Evolutionary conservation across 352 stramenopile genomes (phyloP), one percentile per base, ranked within the genome.

Genomic region (Phytopythium chamaehyphon): DNA sequence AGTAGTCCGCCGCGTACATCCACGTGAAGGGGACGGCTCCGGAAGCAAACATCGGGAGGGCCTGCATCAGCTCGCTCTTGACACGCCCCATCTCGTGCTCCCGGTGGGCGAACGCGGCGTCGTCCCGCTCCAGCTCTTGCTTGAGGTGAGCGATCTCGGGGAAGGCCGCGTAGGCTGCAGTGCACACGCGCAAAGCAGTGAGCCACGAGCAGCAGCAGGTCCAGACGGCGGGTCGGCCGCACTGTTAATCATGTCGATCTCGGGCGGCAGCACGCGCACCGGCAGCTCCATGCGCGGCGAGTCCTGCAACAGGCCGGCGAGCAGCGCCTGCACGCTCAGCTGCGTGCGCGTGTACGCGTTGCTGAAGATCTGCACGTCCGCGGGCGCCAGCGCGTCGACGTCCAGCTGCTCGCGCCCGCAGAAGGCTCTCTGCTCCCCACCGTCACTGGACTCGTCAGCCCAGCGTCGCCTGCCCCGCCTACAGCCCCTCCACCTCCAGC

Each of bases 171-270:
- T 90, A 90, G 21, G 76, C 80, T 90, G 22, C 43, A 49, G 28
- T 60, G n/a, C 15, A 46, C 55, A 49, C 22, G 19, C 6, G 24
- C 33, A 48, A 10, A 36, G 18, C 26, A 51, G 23, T 26, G 19
- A 33, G 19, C 22, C 0, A 37, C 23, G 22, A 46, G 21, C 16
- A 6, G 14, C 12, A 53, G 4, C 18, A 35, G 16, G 18, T 44
- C 31, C 7, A 23, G 14, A 2, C 3, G 47, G 16, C 9, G 5
- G 14, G n/a, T 14, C 22, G 37, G 19, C 68, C 71, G 50, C 50
- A 93, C 83, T 86, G 64, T 93, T 89, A 57, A 93, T 90, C 35
- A 91, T 90, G 59, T 93, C 80, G 21, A 59, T 55, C 50, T 88
- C 64, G 1, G 69, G 64, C n/a, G 74, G 69, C 3, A 93, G 59